Base-by-base conservation (phyloP, 2,329 filamentous ascomycete species). In the Colletotrichum shisoi region DNA sequence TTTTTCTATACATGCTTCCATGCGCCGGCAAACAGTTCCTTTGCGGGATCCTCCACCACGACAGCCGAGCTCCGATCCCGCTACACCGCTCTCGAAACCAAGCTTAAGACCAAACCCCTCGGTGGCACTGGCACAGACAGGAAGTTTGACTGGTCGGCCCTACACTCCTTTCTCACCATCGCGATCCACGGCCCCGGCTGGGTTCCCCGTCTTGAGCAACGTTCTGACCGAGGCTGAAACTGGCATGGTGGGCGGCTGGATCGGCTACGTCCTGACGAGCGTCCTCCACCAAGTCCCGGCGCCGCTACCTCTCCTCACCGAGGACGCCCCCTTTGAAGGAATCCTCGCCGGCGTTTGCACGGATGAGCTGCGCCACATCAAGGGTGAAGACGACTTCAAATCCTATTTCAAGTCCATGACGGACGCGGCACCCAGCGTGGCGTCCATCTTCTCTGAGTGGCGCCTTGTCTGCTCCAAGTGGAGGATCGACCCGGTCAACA, bases 91-190 rank as follows among this genome's bases (percentile, higher is more conserved):
- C 54, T 63, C 19, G 54, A 63, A 8, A 24, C 54, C 27, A 40
- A 46, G 11, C 24, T 63, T 3, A 63, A 17, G n/a, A 59, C 44
- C 17, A 15, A 39, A 4, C 39, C 62, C 54, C 11, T 59, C 4
- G 40, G 7, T 15, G 56, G 46, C 13, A n/a, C 45, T 0, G 62
- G 62, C 54, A 24, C 27, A 3, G 46, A 37, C 9, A 17, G 21
- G 9, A 63, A 40, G 4, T 59, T 63, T 54, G 62, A 63, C 62
- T 63, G 62, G 54, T 63, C 62, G 27, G 62, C 54, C 6, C 54
- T 63, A 11, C 61, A 59, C 46, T 45, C 12, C 17, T 59, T 63
- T 39, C 27, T n/a, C 0, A 58, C 37, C 24, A 21, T 15, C 0
- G n/a, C 54, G 4, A 37, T 63, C 6, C 54, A 63, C 19, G 54